phyloP scores from a whole-genome alignment of 2,329 filamentous ascomycete species.

The Rhinocladiella mackenziei region DNA sequence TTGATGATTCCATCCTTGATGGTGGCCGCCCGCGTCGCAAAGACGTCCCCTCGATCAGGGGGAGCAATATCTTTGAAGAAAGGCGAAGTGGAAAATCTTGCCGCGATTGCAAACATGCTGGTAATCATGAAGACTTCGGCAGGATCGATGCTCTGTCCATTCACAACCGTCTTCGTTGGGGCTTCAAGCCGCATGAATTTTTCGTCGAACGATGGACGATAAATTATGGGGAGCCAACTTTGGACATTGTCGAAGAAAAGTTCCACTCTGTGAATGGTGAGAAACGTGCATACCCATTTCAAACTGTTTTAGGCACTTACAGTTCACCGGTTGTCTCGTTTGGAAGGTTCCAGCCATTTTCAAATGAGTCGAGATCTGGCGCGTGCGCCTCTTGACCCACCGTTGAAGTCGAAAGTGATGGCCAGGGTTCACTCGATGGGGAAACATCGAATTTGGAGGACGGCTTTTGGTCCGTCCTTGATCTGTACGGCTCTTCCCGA shows the following conservation, averaged over 20 bases:
- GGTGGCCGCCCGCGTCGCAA: conserved; percentile 1
- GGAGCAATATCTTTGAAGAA: not conserved
- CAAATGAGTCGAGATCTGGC: not conserved
- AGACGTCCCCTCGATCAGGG: not conserved
- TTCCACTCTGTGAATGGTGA: not conserved
- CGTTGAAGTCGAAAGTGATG: not conserved
- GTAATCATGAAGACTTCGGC: conserved; percentile 9
- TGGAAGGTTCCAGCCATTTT: conserved; percentile 10
- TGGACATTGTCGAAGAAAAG: conserved; percentile 8
- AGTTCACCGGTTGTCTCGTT: conserved; percentile 2
- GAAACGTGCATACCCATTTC: not conserved
- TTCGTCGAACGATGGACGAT: conserved; percentile 3
- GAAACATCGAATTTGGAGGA: not conserved
- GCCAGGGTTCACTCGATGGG: not conserved
- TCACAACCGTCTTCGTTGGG: not conserved
- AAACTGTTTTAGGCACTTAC: conserved; percentile 1
- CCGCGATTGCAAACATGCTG: conserved; percentile 6
- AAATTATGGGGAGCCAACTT: conserved; percentile 3
- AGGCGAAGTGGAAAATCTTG: conserved; percentile 4
- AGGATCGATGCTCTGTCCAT: not conserved
- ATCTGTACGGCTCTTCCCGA: not conserved
- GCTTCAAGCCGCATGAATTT: conserved; percentile 1
- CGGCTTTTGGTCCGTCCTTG: not conserved
- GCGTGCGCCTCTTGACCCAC: not conserved
- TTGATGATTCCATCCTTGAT: conserved; percentile 9